These are phyloP conservation scores for Naematelia aurantialba DNA, from an alignment of 768 basidiomycete species.

Conservation along the genomic window DNA sequence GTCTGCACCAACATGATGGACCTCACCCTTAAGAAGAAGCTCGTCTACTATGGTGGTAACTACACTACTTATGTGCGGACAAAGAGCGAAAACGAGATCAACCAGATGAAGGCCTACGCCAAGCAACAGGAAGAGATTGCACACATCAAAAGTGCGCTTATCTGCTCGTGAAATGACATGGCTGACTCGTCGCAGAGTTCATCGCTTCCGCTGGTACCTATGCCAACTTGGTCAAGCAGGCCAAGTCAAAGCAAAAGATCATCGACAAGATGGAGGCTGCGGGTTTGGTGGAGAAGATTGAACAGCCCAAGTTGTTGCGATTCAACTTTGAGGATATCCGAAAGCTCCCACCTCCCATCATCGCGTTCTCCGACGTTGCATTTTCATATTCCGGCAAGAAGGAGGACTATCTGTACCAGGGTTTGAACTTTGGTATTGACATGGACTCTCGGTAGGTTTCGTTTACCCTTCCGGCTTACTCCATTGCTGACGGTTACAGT, in stretches of 20 bases:
- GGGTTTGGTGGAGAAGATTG: constrained; percentile 88
- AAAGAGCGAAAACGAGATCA: constrained; percentile 94
- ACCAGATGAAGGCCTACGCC: constrained; percentile 98
- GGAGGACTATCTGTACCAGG: constrained; percentile 79
- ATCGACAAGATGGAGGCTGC: constrained; percentile 99
- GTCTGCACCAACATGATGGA: constrained; percentile 99
- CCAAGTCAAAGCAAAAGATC: constrained; percentile 99
- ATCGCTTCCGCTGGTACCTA: constrained; percentile 99
- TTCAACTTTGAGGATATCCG: constrained; percentile 96
- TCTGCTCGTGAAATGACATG: neutral
- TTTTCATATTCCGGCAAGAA: constrained; percentile 92
- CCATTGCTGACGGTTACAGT: constrained; percentile 44
- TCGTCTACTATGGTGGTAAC: constrained; percentile 92
- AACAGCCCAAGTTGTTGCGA: constrained; percentile 64
- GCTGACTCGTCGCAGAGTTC: constrained; percentile 60
- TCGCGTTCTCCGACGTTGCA: constrained; percentile 90
- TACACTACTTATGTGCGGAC: constrained; percentile 97
- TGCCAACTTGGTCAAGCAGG: constrained; percentile 96
- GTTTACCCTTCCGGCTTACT: neutral
- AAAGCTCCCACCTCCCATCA: constrained; percentile 92
- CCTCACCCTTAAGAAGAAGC: constrained; percentile 79
- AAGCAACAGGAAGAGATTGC: constrained; percentile 99
- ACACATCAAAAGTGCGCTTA: constrained; percentile 84
- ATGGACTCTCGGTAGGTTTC: constrained; percentile 50
- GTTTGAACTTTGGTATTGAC: constrained; percentile 95